Evolutionary conservation across 768 basidiomycete genomes (phyloP).

Genomic region (Boletus barrowsii): DNA sequence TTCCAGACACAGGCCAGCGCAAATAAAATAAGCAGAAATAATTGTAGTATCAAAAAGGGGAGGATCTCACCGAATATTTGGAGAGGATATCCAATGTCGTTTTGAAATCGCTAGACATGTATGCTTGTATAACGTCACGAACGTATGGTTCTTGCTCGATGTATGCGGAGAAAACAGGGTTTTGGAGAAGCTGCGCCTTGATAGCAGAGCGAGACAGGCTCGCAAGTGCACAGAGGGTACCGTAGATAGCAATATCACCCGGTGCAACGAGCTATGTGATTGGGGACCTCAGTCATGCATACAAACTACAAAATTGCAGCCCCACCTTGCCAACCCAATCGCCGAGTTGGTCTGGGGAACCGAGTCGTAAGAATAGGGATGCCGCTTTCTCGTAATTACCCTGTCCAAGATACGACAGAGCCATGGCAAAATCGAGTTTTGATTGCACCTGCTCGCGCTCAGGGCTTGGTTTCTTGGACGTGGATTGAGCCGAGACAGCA

Average conservation of each 20-base stretch:
- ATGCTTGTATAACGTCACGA: constrained; percentile 81
- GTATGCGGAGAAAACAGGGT: constrained; percentile 66
- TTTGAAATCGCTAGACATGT: constrained; percentile 85
- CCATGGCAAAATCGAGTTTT: constrained; percentile 79
- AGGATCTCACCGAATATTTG: constrained; percentile 57
- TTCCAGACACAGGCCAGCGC: neutral
- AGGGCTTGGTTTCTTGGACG: constrained; percentile 46
- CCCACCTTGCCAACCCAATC: constrained; percentile 75
- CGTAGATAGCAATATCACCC: constrained; percentile 84
- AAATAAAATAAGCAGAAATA: neutral
- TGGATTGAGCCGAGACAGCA: constrained; percentile 12
- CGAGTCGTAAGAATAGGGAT: constrained; percentile 63
- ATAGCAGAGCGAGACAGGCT: constrained; percentile 68
- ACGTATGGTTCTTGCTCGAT: constrained; percentile 86
- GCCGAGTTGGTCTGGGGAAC: constrained; percentile 60
- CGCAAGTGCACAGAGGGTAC: constrained; percentile 79
- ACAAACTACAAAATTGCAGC: neutral
- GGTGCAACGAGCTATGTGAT: constrained; percentile 59
- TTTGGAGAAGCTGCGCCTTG: constrained; percentile 64
- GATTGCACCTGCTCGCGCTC: constrained; percentile 66
- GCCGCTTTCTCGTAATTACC: constrained; percentile 82
- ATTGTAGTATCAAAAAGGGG: neutral
- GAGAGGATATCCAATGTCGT: constrained; percentile 72
- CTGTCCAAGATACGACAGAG: constrained; percentile 69
- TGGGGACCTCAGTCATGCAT: neutral